A percentile compares a stretch with the other conserved stretches of the same genome.
phyloP scores from a whole-genome alignment of 1,284 basidiomycete species.

The Porodaedalea pini region DNA sequence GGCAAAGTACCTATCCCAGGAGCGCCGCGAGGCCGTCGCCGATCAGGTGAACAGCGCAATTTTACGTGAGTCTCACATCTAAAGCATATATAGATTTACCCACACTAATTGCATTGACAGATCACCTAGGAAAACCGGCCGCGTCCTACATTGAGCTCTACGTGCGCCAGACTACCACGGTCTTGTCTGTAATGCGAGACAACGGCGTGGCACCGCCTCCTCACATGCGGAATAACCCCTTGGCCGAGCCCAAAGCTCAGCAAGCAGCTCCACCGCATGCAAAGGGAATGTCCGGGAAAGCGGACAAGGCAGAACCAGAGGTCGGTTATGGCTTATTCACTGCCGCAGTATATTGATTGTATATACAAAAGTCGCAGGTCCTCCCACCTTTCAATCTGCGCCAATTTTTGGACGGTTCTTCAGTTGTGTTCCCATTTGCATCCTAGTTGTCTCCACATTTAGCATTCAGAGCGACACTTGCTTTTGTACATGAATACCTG shows the following conservation, averaged over 20 bases:
- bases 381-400: slow-evolving; percentile 49
- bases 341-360: not conserved
- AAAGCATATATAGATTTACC: not conserved
- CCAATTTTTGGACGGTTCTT: slow-evolving; percentile 40
- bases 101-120: slow-evolving; percentile 34
- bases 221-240: slow-evolving; percentile 33
- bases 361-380: slow-evolving; percentile 24
- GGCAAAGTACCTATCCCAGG: slow-evolving; percentile 66
- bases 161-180: slow-evolving; percentile 53
- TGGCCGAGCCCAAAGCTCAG: slow-evolving; percentile 20
- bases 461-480: no score
- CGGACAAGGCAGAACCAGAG: slow-evolving; percentile 22
- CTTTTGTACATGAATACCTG: no score
- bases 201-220: slow-evolving; percentile 43
- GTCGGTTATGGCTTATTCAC: slow-evolving; percentile 20
- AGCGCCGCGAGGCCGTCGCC: slow-evolving; percentile 72
- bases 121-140: slow-evolving; percentile 45
- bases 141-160: slow-evolving; percentile 60
- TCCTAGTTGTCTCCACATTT: no score
- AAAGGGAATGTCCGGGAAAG: slow-evolving; percentile 12
- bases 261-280: not conserved
- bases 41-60: slow-evolving; percentile 86
- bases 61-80: slow-evolving; percentile 36
- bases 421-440: no score
- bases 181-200: slow-evolving; percentile 56